Evolutionary conservation across 2,329 filamentous ascomycete genomes (phyloP).

Genomic region (Claviceps monticola): DNA sequence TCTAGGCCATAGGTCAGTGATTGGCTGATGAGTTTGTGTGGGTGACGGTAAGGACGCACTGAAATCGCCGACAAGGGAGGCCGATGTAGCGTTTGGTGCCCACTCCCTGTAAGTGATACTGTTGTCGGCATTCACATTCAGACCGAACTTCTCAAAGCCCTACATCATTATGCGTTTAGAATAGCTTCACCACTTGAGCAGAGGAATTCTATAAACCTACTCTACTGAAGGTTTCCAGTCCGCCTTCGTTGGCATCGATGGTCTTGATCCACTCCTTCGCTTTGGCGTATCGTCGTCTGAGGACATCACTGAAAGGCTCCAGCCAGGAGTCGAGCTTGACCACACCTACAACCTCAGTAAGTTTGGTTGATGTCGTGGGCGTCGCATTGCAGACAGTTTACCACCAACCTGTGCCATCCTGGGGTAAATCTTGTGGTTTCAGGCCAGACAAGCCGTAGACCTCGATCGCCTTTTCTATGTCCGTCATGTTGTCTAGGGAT

Average conservation of each 20-base stretch:
- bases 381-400: background rate
- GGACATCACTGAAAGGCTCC: constrained; percentile 63
- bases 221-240: constrained; percentile 80
- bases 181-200: background rate
- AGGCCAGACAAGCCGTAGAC: constrained; percentile 14
- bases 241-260: constrained; percentile 73
- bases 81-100: constrained; percentile 79
- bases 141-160: constrained; percentile 77
- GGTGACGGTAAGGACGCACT: constrained; percentile 44
- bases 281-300: constrained; percentile 64
- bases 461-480: constrained; percentile 3
- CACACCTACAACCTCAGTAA: constrained; percentile 47
- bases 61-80: constrained; percentile 87
- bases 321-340: constrained; percentile 82
- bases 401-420: constrained; percentile 57
- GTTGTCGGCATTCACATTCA: constrained; percentile 68
- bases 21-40: constrained; percentile 2
- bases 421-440: constrained; percentile 38
- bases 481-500: constrained; percentile 2
- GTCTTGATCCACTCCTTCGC: constrained; percentile 77
- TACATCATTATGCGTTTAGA: constrained; percentile 21
- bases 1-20: constrained; percentile 37
- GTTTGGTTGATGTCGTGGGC: constrained; percentile 1
- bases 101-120: constrained; percentile 90
- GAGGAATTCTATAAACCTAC: constrained; percentile 28